Percentiles rank a stretch among this genome's conserved stretches.
These are phyloP conservation scores for Suillus sp. DNA, from an alignment of 768 basidiomycete genomes.

Conservation along the genomic window DNA sequence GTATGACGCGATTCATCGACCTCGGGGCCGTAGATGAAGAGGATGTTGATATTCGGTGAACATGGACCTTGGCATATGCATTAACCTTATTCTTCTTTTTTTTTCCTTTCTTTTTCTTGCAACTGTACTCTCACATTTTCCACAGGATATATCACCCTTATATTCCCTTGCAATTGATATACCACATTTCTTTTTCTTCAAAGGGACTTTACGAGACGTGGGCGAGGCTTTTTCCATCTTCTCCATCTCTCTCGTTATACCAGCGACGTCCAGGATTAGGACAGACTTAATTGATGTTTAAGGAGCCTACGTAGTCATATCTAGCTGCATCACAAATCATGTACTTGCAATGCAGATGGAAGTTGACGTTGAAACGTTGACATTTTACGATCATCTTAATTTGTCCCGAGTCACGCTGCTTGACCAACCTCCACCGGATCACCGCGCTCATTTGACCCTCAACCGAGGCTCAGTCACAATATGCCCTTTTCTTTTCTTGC, in stretches of 20 bases:
- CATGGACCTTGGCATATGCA: not conserved
- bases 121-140: constrained; percentile 7
- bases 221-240: not conserved
- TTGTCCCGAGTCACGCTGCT: constrained; percentile 2
- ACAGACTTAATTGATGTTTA: not conserved
- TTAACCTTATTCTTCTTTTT: constrained; percentile 1
- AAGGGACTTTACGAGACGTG: not conserved
- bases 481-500: constrained; percentile 40
- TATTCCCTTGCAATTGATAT: constrained; percentile 8
- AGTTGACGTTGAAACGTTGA: too few species aligned
- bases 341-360: constrained; percentile 1
- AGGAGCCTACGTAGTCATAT: not conserved
- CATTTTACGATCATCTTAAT: not conserved
- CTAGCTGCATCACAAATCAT: not conserved
- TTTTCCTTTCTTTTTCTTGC: not conserved
- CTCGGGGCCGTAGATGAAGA: constrained; percentile 40
- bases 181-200: constrained; percentile 4
- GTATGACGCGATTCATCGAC: constrained; percentile 83
- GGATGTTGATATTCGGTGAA: constrained; percentile 34
- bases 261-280: not conserved
- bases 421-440: not conserved
- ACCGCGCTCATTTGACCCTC: not conserved
- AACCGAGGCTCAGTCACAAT: not conserved
- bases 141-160: constrained; percentile 1
- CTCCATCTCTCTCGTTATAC: not conserved